Conservation (phyloP, 73 alveolate species). For the Tetrahymena elliotti region DNA sequence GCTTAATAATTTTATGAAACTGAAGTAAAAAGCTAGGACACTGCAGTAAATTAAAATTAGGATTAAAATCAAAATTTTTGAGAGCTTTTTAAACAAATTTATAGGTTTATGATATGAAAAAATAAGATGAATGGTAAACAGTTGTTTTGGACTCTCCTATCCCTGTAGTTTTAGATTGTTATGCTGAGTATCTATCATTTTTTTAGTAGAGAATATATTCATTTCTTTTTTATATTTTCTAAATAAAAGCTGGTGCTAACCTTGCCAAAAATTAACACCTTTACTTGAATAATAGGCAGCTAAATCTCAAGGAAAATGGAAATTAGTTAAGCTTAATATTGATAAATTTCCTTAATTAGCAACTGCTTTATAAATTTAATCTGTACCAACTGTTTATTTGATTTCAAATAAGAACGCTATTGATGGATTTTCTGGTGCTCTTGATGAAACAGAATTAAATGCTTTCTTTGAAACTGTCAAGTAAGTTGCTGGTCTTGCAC, state of each 20-base stretch:
- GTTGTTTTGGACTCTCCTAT: conserved; percentile 36
- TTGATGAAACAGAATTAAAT: conserved; percentile 12
- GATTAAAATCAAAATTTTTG: background rate
- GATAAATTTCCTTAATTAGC: conserved; percentile 54
- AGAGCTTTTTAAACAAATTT: background rate
- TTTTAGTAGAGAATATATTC: background rate
- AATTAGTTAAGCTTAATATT: conserved; percentile 48
- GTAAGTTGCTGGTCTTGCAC: conserved; percentile 11
- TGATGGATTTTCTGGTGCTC: conserved; percentile 50
- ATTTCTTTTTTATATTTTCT: background rate
- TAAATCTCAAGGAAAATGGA: conserved; percentile 34
- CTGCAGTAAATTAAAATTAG: background rate
- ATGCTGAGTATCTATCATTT: conserved; percentile 29
- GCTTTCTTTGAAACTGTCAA: conserved; percentile 42
- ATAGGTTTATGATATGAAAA: background rate
- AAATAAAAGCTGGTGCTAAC: conserved; percentile 44
- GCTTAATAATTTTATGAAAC: background rate
- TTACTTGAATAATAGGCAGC: conserved; percentile 35
- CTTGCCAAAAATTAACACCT: conserved; percentile 52
- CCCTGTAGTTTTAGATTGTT: conserved; percentile 58
- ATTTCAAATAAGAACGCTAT: conserved; percentile 27
- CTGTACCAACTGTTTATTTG: conserved; percentile 51
- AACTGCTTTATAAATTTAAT: conserved; percentile 29
- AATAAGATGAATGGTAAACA: conserved; percentile 29
- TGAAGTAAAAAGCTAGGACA: background rate